Base-by-base conservation (phyloP, 768 basidiomycete genomes). In the Termitomyces sp. region DNA sequence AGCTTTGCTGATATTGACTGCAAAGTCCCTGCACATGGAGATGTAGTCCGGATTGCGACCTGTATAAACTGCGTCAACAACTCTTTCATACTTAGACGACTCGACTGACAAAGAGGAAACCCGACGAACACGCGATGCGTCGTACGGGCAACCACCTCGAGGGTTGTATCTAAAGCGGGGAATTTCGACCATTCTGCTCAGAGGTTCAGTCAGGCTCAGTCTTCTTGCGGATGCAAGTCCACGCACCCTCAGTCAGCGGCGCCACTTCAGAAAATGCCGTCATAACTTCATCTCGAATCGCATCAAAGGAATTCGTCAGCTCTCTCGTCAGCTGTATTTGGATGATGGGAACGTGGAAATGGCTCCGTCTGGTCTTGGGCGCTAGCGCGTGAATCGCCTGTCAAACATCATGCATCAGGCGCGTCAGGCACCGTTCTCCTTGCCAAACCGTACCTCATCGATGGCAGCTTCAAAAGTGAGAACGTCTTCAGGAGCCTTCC, bases 401-500 rank as follows among this genome's bases (percentile, higher is more conserved):
- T 40, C 35, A 37, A 51, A 4, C 32, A 2, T 31, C 6, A 14
- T 21, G 11, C 17, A 21, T 48, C 21, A 48, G 12, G 19, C 5
- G n/a, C n/a, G n/a, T 10, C 46, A 32, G 6, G 12, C 32, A 9
- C 21, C 42, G 31, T 19, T 8, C 11, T 47, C 32, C 21, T 34
- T 46, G 29, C 9, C 42, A 11, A 29, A n/a, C 21, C 46, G 3
- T 31, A 73, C 73, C 57, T 74, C 70, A 35, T 62, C 62, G 11
- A 66, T 60, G 3, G 67, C 68, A 43, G 66, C 59, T 4, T 58
- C 56, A 35, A 69, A 67, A 2, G 68, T 71, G 9, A 74, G 59
- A 5, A 66, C 66, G 29, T 74, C 66, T 19, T 71, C 66, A 3
- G 68, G 63, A 9, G 73, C 71, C 56, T 67, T 70, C 10, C 69